Evolutionary conservation across 2,329 filamentous ascomycete species (phyloP).

Genomic region (Pyricularia sp.): DNA sequence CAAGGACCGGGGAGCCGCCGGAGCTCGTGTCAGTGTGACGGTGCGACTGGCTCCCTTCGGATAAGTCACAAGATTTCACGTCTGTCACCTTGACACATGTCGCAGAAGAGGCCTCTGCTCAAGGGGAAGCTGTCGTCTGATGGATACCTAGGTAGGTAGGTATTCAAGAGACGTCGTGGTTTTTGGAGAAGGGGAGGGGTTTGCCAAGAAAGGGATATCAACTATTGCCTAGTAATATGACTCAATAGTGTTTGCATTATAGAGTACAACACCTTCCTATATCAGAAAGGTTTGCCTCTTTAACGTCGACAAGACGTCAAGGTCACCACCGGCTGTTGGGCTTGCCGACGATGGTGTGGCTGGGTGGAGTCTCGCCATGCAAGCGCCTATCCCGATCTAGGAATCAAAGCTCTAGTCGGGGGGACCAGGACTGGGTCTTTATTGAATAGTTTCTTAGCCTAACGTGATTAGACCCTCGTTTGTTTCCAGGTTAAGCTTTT

Average conservation of each 20-base stretch:
- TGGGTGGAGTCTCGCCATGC: background rate
- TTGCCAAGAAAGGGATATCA: background rate
- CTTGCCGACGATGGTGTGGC: background rate
- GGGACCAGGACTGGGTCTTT: no score
- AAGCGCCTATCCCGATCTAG: background rate
- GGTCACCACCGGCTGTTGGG: background rate
- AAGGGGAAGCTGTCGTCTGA: background rate
- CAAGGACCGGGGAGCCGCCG: background rate
- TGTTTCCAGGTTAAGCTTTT: background rate
- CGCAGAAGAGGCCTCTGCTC: background rate
- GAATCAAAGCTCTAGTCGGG: background rate
- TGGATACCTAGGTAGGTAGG: background rate
- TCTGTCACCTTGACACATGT: background rate
- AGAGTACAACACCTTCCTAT: no score
- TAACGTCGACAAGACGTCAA: background rate
- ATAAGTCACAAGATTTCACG: background rate
- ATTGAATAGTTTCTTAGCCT: background rate
- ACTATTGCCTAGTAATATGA: background rate
- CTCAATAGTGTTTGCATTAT: no score
- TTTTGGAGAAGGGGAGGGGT: background rate
- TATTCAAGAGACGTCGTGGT: background rate
- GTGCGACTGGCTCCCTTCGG: no score
- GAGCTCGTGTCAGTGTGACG: background rate
- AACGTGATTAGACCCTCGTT: background rate
- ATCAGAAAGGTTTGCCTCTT: no score